Evolutionary conservation across 257 asterid genomes (phyloP), one percentile per base, ranked within the genome.

Genomic region (Solanum appendiculatum): DNA sequence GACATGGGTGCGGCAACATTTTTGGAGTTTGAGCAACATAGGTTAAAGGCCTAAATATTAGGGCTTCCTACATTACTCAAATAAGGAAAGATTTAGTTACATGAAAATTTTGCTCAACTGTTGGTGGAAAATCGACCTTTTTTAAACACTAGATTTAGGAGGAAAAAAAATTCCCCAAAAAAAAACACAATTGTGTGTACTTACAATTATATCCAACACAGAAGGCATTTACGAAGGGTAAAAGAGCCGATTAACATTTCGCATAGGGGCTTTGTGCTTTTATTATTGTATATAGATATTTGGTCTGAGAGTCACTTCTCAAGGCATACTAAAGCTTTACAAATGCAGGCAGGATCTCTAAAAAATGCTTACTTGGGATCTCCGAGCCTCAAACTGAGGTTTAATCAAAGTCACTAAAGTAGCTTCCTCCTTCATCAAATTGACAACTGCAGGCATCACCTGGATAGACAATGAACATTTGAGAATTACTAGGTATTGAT

Each of bases 361-460:
- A 81, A 11, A 39, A 75, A 89, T 46, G 80, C 86, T 21, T 92
- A 95, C 98, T 88, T 97, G 99, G 86, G 96, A 92, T 93, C 98
- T 91, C 86, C 88, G 98, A 83, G 99, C 99, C 93, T 97, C 99
- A 64, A 97, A 97, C 86, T 97, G 99, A 86, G 99, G 99, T 87
- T 97, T 97, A 87, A 97, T 95, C 75, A 97, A 93, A 44, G 99
- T 93, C 81, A 97, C 89, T 86, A 97, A 66, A 48, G 90, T 88
- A 3, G 99, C 93, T 33, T 93, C 96, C 84, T 93, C 87, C 95
- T 97, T 97, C 98, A 97, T 97, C 92, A 95, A 56, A 88, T 86
- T 93, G 88, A 92, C 89, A 78, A 97, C 96, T 44, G 99, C 98
- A 87, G 99, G 99, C 98, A 95, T 93, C 72, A 97, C 99, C 99